These are phyloP conservation scores for Myotisia sp. DNA, from an alignment of 2,329 filamentous ascomycete genomes.

Conservation along the genomic window DNA sequence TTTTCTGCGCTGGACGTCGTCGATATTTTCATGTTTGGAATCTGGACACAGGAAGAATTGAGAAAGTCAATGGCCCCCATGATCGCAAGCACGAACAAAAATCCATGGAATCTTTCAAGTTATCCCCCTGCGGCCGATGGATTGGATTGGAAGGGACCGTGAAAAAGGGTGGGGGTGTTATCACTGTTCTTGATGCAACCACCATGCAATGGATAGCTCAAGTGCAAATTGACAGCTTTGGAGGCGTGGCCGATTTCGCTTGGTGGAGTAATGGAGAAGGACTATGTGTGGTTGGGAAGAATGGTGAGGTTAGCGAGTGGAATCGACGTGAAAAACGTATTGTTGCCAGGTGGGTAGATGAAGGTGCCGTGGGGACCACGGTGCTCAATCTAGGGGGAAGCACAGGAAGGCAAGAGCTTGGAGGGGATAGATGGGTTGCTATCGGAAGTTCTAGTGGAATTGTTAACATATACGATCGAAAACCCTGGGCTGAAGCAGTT, in stretches of 20 bases:
- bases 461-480: slow-evolving; percentile 83
- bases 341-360: slow-evolving; percentile 73
- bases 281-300: slow-evolving; percentile 67
- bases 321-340: slow-evolving; percentile 54
- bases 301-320: slow-evolving; percentile 85
- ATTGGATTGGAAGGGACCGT: slow-evolving; percentile 70
- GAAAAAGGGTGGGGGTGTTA: slow-evolving; percentile 70
- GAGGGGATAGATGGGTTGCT: slow-evolving; percentile 77
- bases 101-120: slow-evolving; percentile 78
- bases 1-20: slow-evolving; percentile 78
- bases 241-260: slow-evolving; percentile 76
- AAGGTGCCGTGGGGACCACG: slow-evolving; percentile 75
- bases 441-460: slow-evolving; percentile 77
- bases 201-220: slow-evolving; percentile 82
- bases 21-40: slow-evolving; percentile 94
- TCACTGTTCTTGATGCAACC: slow-evolving; percentile 67
- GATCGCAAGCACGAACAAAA: slow-evolving; percentile 63
- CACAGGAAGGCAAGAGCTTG: slow-evolving; percentile 32
- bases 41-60: slow-evolving; percentile 62
- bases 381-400: slow-evolving; percentile 58
- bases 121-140: slow-evolving; percentile 74
- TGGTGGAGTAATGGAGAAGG: slow-evolving; percentile 85
- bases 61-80: slow-evolving; percentile 64
- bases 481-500: slow-evolving; percentile 40
- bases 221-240: slow-evolving; percentile 63